Conservation (phyloP, 192 early-diverging fungal genomes). For the Coemansia sp. region DNA sequence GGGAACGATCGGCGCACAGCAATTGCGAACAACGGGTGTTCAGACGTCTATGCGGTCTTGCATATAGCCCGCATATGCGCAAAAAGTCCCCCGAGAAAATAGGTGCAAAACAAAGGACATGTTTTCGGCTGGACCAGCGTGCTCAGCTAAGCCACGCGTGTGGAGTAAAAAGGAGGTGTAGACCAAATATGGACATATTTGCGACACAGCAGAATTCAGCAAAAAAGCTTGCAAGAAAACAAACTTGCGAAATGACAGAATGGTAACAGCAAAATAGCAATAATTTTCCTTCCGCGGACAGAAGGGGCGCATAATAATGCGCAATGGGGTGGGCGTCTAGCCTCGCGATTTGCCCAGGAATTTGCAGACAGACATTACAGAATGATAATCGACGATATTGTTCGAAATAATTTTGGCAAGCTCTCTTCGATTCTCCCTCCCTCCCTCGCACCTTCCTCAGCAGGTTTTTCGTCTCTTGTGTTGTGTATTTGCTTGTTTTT, state of each 20-base stretch:
- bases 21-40: background rate
- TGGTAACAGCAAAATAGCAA: background rate
- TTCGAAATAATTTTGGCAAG: slow-evolving; percentile 1
- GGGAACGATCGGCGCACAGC: slow-evolving; percentile 4
- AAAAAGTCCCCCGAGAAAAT: background rate
- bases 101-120: background rate
- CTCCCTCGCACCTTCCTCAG: background rate
- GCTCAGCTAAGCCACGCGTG: background rate
- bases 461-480: slow-evolving; percentile 4
- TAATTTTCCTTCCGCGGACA: background rate
- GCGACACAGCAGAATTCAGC: background rate
- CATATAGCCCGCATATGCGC: slow-evolving; percentile 9
- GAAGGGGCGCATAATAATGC: slow-evolving; percentile 1
- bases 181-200: background rate
- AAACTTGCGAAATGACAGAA: background rate
- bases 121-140: background rate
- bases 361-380: background rate
- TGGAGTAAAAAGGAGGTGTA: background rate
- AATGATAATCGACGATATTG: slow-evolving; percentile 3
- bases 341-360: background rate
- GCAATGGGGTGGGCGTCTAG: background rate
- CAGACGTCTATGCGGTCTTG: slow-evolving; percentile 3
- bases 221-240: background rate
- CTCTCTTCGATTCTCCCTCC: background rate
- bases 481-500: slow-evolving; percentile 7